These are phyloP conservation scores for Nicotiana benthamiana DNA, from an alignment of 257 asterid genomes.

Conservation along the genomic window DNA sequence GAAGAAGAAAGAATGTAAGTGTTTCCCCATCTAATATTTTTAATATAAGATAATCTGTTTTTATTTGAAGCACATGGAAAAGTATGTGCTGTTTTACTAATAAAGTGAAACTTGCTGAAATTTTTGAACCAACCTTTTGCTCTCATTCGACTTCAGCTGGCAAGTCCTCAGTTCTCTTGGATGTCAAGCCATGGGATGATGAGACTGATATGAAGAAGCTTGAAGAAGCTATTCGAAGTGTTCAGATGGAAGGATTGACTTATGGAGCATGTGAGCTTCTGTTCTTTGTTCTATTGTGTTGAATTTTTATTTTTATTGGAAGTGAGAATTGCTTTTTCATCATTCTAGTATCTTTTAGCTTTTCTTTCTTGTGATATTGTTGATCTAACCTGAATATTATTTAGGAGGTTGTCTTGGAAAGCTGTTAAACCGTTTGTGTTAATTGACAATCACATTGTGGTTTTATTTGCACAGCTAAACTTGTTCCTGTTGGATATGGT, in stretches of 20 bases:
- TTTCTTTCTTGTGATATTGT: not conserved
- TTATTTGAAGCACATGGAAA: not conserved
- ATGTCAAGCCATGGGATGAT: constrained; percentile 93
- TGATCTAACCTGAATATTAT: not conserved
- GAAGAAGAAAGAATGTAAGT: constrained; percentile 89
- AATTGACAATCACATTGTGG: not conserved
- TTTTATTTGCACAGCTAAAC: constrained; percentile 43
- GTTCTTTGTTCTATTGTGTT: not conserved
- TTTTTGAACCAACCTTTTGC: not conserved
- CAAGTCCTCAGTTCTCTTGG: constrained; percentile 56
- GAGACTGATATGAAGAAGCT: constrained; percentile 95
- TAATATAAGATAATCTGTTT: not conserved
- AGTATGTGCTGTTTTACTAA: not conserved
- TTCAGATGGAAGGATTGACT: constrained; percentile 67
- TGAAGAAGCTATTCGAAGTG: constrained; percentile 79
- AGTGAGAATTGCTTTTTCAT: not conserved
- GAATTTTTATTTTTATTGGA: not conserved
- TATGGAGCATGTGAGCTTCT: constrained; percentile 83
- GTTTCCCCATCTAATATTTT: not conserved
- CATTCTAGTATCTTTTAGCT: not conserved
- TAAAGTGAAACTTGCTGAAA: too few species aligned
- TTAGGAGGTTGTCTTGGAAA: not conserved
- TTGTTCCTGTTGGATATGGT: constrained; percentile 66
- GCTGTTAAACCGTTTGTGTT: not conserved
- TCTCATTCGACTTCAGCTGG: constrained; percentile 44